Percentiles rank a stretch among this genome's conserved stretches.
These are phyloP conservation scores for Xylaria multiplex DNA, from an alignment of 2,329 filamentous ascomycete species.

Conservation along the genomic window DNA sequence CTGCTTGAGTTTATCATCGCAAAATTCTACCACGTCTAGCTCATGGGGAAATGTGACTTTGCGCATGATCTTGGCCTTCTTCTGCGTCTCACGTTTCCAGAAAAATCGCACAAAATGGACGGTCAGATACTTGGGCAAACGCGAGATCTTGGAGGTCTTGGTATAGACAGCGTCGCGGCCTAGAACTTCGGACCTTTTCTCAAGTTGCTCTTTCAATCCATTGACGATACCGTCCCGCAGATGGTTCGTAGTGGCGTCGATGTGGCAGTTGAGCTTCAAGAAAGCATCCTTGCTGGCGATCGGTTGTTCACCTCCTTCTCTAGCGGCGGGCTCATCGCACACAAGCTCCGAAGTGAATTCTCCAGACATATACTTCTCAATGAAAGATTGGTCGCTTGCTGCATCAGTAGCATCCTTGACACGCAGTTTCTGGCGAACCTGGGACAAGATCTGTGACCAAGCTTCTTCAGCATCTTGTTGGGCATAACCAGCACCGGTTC, in stretches of 20 bases:
- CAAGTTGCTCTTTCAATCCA: constrained; percentile 85
- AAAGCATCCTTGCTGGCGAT: constrained; percentile 77
- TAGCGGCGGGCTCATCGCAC: constrained; percentile 84
- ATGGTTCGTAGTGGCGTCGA: constrained; percentile 87
- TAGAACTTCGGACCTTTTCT: constrained; percentile 84
- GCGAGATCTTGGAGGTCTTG: constrained; percentile 88
- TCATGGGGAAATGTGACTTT: constrained; percentile 97
- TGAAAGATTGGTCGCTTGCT: constrained; percentile 72
- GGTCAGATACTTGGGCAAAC: constrained; percentile 92
- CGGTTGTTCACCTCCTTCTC: constrained; percentile 77
- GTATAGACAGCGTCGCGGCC: constrained; percentile 85
- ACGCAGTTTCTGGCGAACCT: constrained; percentile 81
- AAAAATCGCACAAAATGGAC: constrained; percentile 98
- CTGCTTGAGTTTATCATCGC: constrained; percentile 86
- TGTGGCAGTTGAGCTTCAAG: constrained; percentile 95
- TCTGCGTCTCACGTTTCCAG: constrained; percentile 94
- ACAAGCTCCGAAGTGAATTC: constrained; percentile 80
- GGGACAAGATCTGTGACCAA: constrained; percentile 93
- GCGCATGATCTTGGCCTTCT: constrained; percentile 99
- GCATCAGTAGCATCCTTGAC: constrained; percentile 59
- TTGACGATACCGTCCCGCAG: constrained; percentile 86
- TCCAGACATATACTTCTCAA: constrained; percentile 91
- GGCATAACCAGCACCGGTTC: constrained; percentile 85
- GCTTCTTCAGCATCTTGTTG: constrained; percentile 99
- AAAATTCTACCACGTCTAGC: constrained; percentile 93